Evolutionary conservation across 306 rosid species (phyloP).

Genomic region (Fagus sylvatica): DNA sequence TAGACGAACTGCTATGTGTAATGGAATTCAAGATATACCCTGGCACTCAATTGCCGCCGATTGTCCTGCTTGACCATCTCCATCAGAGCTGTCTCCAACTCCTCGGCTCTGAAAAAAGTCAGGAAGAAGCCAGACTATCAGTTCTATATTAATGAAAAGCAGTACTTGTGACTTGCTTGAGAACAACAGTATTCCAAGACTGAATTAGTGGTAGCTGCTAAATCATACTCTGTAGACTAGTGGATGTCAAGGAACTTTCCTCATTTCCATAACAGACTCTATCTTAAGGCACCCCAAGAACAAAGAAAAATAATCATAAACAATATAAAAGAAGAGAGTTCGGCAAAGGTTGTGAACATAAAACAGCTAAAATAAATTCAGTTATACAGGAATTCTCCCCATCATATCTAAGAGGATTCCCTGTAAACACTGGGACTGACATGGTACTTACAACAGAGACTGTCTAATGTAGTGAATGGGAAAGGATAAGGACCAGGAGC

Average conservation of each 20-base stretch:
- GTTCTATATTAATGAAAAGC: slow-evolving; percentile 14
- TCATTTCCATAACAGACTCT: background rate
- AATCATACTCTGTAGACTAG: background rate
- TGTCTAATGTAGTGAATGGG: background rate
- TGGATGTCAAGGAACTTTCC: background rate
- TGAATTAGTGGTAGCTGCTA: background rate
- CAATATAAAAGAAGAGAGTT: background rate
- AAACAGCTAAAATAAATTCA: background rate
- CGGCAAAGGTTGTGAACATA: background rate
- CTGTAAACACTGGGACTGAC: background rate
- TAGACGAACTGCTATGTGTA: slow-evolving; percentile 7
- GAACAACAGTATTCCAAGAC: background rate
- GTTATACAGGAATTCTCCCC: background rate
- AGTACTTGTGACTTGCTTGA: background rate
- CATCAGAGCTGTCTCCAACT: slow-evolving; percentile 96
- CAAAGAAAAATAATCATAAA: background rate
- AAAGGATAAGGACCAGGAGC: background rate
- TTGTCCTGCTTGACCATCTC: slow-evolving; percentile 98
- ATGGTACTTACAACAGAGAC: background rate
- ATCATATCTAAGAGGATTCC: background rate
- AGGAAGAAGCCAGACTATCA: slow-evolving; percentile 25
- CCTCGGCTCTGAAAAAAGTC: slow-evolving; percentile 76
- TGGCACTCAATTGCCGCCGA: slow-evolving; percentile 90
- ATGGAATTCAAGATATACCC: slow-evolving; percentile 48
- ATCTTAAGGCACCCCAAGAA: background rate